These are phyloP conservation scores for Dalechampia spathulata DNA, from an alignment of 441 rosid species.

Conservation along the genomic window DNA sequence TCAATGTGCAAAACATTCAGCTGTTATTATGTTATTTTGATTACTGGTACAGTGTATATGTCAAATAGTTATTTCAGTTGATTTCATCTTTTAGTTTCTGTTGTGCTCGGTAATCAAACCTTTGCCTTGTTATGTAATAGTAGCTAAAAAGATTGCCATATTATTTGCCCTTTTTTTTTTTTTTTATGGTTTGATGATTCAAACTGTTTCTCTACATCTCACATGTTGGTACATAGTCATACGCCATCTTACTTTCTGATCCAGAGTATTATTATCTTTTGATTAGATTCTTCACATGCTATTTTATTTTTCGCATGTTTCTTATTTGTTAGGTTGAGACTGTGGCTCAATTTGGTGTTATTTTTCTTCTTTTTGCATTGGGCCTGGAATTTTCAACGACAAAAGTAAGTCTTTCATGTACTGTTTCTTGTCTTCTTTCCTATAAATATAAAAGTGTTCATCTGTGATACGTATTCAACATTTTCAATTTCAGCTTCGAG, in stretches of 20 bases:
- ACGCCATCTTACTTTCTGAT: neutral
- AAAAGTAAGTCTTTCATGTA: slow-evolving; percentile 39
- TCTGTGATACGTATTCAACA: slow-evolving; percentile 4
- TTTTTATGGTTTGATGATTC: neutral
- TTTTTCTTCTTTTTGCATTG: slow-evolving; percentile 90
- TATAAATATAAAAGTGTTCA: neutral
- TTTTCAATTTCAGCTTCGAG: slow-evolving; percentile 60
- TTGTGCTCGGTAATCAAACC: too few species aligned
- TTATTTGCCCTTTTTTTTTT: too few species aligned
- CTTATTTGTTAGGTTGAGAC: slow-evolving; percentile 78
- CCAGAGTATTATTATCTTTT: neutral
- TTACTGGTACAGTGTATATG: too few species aligned
- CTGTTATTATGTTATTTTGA: neutral
- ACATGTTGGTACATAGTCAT: neutral
- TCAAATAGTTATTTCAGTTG: neutral
- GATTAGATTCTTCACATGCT: neutral
- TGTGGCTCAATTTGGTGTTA: slow-evolving; percentile 94
- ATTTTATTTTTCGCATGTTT: neutral
- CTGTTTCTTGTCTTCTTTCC: slow-evolving; percentile 7
- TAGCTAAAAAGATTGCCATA: too few species aligned
- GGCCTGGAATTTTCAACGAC: slow-evolving; percentile 84
- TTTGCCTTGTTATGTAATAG: too few species aligned
- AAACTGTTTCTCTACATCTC: neutral
- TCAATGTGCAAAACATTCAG: neutral
- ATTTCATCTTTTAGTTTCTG: neutral